Conservation (phyloP, 257 asterid genomes). For the Datura wrightii region DNA sequence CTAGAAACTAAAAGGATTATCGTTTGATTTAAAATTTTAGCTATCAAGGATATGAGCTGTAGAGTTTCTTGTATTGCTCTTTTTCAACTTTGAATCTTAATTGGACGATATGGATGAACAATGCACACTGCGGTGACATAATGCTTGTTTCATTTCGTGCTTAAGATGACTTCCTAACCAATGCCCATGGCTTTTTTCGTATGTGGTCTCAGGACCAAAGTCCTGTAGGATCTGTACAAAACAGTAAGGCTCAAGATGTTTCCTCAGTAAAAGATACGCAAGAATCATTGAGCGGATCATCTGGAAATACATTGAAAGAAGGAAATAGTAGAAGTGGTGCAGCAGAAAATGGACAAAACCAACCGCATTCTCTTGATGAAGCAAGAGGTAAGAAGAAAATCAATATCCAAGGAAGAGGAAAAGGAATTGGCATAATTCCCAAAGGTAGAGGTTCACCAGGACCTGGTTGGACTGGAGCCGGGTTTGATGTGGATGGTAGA, state of each 20-base stretch:
- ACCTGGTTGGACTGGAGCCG: conserved; percentile 94
- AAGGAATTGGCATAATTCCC: conserved; percentile 75
- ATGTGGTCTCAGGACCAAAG: conserved; percentile 54
- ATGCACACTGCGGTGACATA: not conserved
- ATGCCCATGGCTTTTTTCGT: not conserved
- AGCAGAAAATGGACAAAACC: conserved; percentile 49
- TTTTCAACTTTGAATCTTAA: conserved; percentile 9
- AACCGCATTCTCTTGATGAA: conserved; percentile 35
- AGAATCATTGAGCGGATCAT: conserved; percentile 46
- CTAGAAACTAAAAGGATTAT: not conserved
- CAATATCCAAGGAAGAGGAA: conserved; percentile 68
- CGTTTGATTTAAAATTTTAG: not conserved
- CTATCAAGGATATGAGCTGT: not conserved
- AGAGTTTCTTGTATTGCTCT: not conserved
- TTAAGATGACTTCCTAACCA: conserved; percentile 26
- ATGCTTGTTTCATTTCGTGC: not conserved
- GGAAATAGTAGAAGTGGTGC: conserved; percentile 45
- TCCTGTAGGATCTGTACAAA: conserved; percentile 51
- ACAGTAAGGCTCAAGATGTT: conserved; percentile 47
- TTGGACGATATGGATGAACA: not conserved
- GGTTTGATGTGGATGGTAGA: conserved; percentile 83
- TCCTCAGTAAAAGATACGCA: conserved; percentile 48
- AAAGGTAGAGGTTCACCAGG: conserved; percentile 67
- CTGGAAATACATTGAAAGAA: conserved; percentile 44
- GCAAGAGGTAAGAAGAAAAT: conserved; percentile 72